Evolutionary conservation across 116 monocot genomes (phyloP), one percentile per base, ranked within the genome.

Genomic region (Phalaenopsis hybrid): DNA sequence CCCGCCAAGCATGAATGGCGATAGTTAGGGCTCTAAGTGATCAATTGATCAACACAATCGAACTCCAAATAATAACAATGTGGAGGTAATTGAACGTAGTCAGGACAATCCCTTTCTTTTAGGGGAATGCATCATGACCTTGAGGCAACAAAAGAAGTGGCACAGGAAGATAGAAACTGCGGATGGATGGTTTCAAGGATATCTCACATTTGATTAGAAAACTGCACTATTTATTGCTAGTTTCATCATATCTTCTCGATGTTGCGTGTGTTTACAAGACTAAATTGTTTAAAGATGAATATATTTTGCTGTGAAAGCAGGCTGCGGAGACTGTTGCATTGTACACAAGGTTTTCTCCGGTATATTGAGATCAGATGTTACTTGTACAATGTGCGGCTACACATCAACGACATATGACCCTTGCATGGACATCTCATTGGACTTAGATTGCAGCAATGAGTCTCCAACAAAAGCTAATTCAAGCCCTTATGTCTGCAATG

Each of bases 401-500:
- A 92, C 94, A 43, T 94, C 94, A 67, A 94, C 94, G 43, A 92
- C 92, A 73, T 90, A 90, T 77, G 92, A 94, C 79, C 94, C 94
- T 48, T 92, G 94, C 77, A 86, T 94, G 48, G 92, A 94, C 82
- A 92, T 92, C 70, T 94, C 94, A 5, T 76, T 94, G 88, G 88
- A 92, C 82, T 80, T 94, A 77, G 86, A 92, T 82, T 79, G 85
- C n/a, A 79, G 50, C 57, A 82, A 82, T 15, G 10, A 44, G 33
- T 76, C 84, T 76, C 12, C 31, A 0, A 88, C 81, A 76, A 37
- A 68, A 11, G 49, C 77, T 23, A 9, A 68, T 48, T 51, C 80
- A 18, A 89, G 84, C 75, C 81, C 77, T 50, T 74, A 87, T 67
- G 55, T 65, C 51, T 63, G 85, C 55, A 87, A 86, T 78, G 81